These are phyloP conservation scores for Macaranga tanarius DNA, from an alignment of 441 rosid genomes.

Conservation along the genomic window DNA sequence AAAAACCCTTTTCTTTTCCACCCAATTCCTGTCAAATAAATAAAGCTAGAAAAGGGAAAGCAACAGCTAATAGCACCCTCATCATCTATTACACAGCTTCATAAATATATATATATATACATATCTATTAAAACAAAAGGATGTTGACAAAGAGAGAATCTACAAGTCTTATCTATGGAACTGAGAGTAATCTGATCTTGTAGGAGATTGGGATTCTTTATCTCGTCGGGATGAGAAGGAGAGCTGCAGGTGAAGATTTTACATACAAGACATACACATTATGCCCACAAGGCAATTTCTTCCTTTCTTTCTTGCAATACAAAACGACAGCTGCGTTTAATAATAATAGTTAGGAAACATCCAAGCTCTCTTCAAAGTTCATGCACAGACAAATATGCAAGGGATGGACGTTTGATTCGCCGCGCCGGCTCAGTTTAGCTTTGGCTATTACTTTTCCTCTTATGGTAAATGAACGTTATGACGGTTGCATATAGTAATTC, in stretches of 20 bases:
- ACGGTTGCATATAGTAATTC: too few species aligned
- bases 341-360: not conserved
- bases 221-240: too few species aligned
- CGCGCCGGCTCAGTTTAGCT: not conserved
- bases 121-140: not conserved
- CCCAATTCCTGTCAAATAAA: not conserved
- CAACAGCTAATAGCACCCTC: too few species aligned
- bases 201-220: too few species aligned
- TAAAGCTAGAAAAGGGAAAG: not conserved
- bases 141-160: not conserved
- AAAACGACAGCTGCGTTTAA: not conserved
- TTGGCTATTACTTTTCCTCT: too few species aligned
- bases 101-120: not conserved
- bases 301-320: not conserved
- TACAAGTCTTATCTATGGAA: not conserved
- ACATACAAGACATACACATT: too few species aligned
- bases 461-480: too few species aligned
- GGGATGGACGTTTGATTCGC: not conserved
- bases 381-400: conserved; percentile 3
- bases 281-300: not conserved
- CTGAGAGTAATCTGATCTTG: not conserved
- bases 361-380: not conserved
- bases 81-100: not conserved
- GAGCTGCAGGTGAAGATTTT: too few species aligned
- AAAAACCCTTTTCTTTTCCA: not conserved